Evolutionary conservation across 2,329 filamentous ascomycete genomes (phyloP).

Genomic region (Uncinocarpus reesii): DNA sequence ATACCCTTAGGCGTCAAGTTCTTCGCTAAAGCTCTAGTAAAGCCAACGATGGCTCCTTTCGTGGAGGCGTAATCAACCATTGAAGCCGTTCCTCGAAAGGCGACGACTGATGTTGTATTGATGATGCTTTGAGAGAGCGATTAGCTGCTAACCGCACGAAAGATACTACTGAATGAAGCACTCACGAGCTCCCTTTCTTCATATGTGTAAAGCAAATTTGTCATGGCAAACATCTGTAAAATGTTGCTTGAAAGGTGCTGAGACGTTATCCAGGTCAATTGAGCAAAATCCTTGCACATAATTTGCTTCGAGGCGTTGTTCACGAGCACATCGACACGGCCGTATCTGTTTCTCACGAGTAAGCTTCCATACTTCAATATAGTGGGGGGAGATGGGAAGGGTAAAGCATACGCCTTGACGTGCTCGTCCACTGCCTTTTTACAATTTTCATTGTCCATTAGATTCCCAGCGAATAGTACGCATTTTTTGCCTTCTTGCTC

Average conservation of each 20-base stretch:
- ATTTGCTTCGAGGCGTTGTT: slow-evolving; percentile 52
- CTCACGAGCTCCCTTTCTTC: slow-evolving; percentile 41
- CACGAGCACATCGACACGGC: slow-evolving; percentile 43
- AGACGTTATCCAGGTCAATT: slow-evolving; percentile 48
- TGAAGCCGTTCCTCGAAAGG: slow-evolving; percentile 42
- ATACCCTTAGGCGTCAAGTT: slow-evolving; percentile 49
- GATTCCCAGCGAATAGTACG: slow-evolving; percentile 40
- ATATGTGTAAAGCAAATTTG: slow-evolving; percentile 50
- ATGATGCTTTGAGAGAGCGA: slow-evolving; percentile 39
- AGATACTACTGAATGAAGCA: slow-evolving; percentile 6
- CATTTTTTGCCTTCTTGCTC: slow-evolving; percentile 43
- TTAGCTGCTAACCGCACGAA: background rate
- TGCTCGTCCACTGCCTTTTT: slow-evolving; percentile 44
- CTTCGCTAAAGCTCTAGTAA: slow-evolving; percentile 45
- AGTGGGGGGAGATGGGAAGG: background rate
- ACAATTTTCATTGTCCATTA: slow-evolving; percentile 44
- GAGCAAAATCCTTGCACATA: slow-evolving; percentile 43
- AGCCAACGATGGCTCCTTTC: slow-evolving; percentile 49
- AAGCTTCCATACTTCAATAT: background rate
- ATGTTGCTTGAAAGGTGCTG: slow-evolving; percentile 50
- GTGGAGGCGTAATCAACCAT: slow-evolving; percentile 49
- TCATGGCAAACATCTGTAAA: slow-evolving; percentile 49
- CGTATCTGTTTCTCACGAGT: slow-evolving; percentile 23
- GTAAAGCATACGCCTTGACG: slow-evolving; percentile 37
- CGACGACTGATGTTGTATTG: slow-evolving; percentile 47